phyloP scores from a whole-genome alignment of 306 rosid genomes.

The Trichosanthes cucumerina region DNA sequence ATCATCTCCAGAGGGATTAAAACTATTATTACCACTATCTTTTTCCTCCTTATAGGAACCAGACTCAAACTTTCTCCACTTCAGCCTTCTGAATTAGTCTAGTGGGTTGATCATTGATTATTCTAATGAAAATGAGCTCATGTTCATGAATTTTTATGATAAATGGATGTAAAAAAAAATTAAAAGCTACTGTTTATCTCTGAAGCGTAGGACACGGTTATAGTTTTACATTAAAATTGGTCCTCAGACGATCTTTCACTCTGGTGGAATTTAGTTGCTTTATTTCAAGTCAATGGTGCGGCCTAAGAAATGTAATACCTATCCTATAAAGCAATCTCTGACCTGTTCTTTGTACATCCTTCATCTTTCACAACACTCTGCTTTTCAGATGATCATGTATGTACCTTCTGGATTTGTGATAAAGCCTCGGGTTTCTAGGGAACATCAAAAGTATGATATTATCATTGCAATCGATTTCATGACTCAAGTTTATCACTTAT shows the following conservation, averaged over 20 bases:
- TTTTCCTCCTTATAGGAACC: not conserved
- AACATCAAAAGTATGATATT: not conserved
- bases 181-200: not conserved
- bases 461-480: not conserved
- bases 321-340: not conserved
- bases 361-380: not conserved
- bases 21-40: not conserved
- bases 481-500: not conserved
- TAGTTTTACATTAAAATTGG: not conserved
- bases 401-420: not conserved
- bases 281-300: not conserved
- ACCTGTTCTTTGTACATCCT: not conserved
- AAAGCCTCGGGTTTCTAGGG: not conserved
- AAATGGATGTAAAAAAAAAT: not conserved
- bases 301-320: not conserved
- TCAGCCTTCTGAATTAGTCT: not conserved
- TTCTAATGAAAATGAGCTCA: not conserved
- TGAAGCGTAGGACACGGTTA: not conserved
- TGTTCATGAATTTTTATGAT: not conserved
- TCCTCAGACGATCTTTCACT: not conserved
- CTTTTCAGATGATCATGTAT: not conserved
- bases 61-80: not conserved
- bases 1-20: not conserved
- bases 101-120: not conserved
- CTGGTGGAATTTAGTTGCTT: not conserved